A percentile compares a stretch with the other conserved stretches of the same genome.
Conservation (phyloP, 768 basidiomycete genomes). For the Coprinopsis strossmayeri region DNA sequence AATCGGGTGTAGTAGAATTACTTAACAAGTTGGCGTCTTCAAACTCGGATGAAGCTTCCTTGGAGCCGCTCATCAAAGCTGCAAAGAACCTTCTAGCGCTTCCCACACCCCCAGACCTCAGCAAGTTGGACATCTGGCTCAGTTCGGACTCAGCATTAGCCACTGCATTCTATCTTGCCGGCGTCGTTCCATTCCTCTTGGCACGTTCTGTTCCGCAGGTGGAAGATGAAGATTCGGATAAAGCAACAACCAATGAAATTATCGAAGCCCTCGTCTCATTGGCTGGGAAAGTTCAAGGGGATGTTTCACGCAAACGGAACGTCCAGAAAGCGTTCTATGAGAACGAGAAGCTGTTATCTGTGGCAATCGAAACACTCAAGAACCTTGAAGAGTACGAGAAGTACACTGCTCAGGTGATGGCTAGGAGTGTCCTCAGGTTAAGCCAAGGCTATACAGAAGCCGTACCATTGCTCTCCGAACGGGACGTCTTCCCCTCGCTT, state of each 20-base stretch:
- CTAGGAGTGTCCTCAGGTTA: slow-evolving; percentile 6
- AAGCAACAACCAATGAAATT: neutral
- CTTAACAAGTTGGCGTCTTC: neutral
- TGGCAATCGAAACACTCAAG: slow-evolving; percentile 3
- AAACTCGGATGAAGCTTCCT: neutral
- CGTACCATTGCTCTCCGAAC: slow-evolving; percentile 5
- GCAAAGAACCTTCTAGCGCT: neutral
- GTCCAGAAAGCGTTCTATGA: slow-evolving; percentile 11
- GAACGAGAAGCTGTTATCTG: neutral
- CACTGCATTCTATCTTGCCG: slow-evolving; percentile 12
- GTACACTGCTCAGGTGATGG: slow-evolving; percentile 6
- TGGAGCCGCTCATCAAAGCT: slow-evolving; percentile 1
- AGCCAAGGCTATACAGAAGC: slow-evolving; percentile 11
- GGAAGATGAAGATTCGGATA: neutral
- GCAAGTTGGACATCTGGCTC: neutral
- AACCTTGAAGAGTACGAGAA: slow-evolving; percentile 2
- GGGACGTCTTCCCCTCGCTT: slow-evolving; percentile 4
- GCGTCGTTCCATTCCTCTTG: slow-evolving; percentile 1
- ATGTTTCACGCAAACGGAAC: neutral
- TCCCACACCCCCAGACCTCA: neutral
- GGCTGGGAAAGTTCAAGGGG: neutral
- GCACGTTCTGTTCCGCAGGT: neutral
- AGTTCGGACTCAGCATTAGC: slow-evolving; percentile 2
- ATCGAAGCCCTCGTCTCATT: neutral
- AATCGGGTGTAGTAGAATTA: neutral